phyloP scores from a whole-genome alignment of 1,284 basidiomycete genomes.

The Cutaneotrichosporon sp. region DNA sequence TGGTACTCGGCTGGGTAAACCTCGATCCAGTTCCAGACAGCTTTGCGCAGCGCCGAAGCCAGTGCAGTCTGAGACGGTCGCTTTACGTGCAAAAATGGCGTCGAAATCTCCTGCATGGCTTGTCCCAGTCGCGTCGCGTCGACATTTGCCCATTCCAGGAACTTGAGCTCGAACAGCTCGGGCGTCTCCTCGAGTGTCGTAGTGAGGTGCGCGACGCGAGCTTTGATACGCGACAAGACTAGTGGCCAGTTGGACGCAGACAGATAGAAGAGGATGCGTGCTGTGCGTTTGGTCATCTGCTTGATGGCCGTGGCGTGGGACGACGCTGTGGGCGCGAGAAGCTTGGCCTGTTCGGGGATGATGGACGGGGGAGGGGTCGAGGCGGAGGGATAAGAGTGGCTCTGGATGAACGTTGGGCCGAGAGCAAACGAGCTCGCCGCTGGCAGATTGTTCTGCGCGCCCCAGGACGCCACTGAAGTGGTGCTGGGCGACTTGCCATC shows the following conservation, averaged over 20 bases:
- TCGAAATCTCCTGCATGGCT: conserved; percentile 62
- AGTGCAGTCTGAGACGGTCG: conserved; percentile 67
- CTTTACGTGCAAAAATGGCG: conserved; percentile 76
- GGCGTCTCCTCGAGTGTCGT: conserved; percentile 52
- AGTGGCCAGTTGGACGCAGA: conserved; percentile 86
- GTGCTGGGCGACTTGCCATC: conserved; percentile 24
- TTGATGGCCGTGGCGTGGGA: conserved; percentile 25
- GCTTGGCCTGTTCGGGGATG: conserved; percentile 9
- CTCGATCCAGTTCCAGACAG: conserved; percentile 90
- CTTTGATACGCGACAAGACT: conserved; percentile 66
- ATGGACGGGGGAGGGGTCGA: conserved; percentile 5
- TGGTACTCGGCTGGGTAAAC: conserved; percentile 75
- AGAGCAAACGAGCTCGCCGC: conserved; percentile 16
- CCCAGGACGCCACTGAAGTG: conserved; percentile 19
- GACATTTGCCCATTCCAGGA: conserved; percentile 50
- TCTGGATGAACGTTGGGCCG: conserved; percentile 27
- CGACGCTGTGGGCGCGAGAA: conserved; percentile 11
- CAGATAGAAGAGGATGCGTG: conserved; percentile 77
- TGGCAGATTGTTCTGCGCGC: conserved; percentile 4
- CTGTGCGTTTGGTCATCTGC: conserved; percentile 50
- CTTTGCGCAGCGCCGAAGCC: conserved; percentile 67
- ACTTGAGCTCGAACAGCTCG: conserved; percentile 50
- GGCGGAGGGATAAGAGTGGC: conserved; percentile 30
- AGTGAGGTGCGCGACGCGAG: conserved; percentile 56
- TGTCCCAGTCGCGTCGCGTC: conserved; percentile 42